phyloP scores from a whole-genome alignment of 1,284 basidiomycete genomes.

The Fistulina hepatica region DNA sequence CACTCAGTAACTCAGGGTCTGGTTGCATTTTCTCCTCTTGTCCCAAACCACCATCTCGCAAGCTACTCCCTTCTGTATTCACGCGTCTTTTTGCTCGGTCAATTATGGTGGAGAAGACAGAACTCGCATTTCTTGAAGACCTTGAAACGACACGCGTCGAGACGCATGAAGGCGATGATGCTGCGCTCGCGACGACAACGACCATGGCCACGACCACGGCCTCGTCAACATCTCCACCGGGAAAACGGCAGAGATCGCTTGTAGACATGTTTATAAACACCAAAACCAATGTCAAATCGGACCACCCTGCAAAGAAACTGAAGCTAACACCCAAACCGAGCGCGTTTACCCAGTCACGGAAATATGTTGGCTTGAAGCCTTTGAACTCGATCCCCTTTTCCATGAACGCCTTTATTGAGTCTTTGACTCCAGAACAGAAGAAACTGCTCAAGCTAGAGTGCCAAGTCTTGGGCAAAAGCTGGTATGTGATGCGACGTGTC shows the following conservation, averaged over 20 bases:
- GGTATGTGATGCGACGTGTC: conserved; percentile 32
- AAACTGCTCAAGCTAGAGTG: conserved; percentile 55
- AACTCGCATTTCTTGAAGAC: conserved; percentile 49
- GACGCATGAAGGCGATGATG: not conserved
- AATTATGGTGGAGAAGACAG: conserved; percentile 26
- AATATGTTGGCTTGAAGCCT: conserved; percentile 23
- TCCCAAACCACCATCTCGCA: no score
- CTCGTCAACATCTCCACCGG: conserved; percentile 18
- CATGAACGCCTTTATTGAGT: conserved; percentile 39
- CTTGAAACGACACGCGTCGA: conserved; percentile 23
- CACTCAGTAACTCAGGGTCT: no score
- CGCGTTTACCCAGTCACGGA: conserved; percentile 10
- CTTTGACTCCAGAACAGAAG: conserved; percentile 47
- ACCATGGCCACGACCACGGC: conserved; percentile 6
- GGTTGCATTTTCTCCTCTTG: no score
- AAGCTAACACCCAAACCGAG: conserved; percentile 22
- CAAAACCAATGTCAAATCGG: conserved; percentile 16
- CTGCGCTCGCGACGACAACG: not conserved
- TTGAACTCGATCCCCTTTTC: conserved; percentile 67
- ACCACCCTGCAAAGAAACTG: conserved; percentile 30
- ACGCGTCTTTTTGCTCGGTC: not conserved
- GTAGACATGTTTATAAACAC: conserved; percentile 43
- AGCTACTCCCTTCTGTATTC: not conserved
- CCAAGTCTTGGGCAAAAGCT: conserved; percentile 62
- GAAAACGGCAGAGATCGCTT: conserved; percentile 56